Evolutionary conservation across 2,329 filamentous ascomycete genomes (phyloP), one percentile per base, ranked within the genome.

Genomic region (Paramyrothecium sp.): DNA sequence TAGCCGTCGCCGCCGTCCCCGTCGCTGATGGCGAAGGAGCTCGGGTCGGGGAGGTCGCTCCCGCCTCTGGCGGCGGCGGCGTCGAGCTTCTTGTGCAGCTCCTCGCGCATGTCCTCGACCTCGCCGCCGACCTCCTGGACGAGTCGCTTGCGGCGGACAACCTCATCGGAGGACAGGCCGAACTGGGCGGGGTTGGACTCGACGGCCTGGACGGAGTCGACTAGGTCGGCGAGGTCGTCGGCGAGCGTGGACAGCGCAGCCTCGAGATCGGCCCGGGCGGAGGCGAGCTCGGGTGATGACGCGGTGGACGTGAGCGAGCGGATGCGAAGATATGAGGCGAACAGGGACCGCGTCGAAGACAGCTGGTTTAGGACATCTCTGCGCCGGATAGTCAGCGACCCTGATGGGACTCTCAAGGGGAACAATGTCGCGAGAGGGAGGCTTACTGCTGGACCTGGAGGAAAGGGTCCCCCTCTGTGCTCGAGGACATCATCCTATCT

Each of bases 311-410:
- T 85, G 23, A 96, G 88, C 50, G 92, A 95, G 69, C 92, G 91
- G 77, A 99, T 99, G 70, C 95, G 94, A 48, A 97, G 85, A 79
- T 97, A 99, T 17, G 93, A 97, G 62, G 90, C 88, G 81, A 97
- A 97, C 57, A 97, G 87, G 54, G 93, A 89, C 11, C 94, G 89
- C 54, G 91, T 90, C 16, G 86, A 86, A 63, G 89, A 84, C 62
- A 99, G 87, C 60, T 96, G 90, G 61, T 87, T 79, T 64, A 96
- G 88, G 64, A 98, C 91, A 77, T 99, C 95, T 76, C 92, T 97
- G 71, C 56, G 58, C 61, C 34, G 19, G 47, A 53, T 51, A 51
- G 48, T 61, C 47, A 60, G 54, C 34, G 52, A 38, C 54, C 55
- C 51, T 20, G 34, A 16, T 51, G 20, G 56, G 55, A 30, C 10